Evolutionary conservation across 2,329 filamentous ascomycete species (phyloP).

Genomic region (Penicillium palitans): DNA sequence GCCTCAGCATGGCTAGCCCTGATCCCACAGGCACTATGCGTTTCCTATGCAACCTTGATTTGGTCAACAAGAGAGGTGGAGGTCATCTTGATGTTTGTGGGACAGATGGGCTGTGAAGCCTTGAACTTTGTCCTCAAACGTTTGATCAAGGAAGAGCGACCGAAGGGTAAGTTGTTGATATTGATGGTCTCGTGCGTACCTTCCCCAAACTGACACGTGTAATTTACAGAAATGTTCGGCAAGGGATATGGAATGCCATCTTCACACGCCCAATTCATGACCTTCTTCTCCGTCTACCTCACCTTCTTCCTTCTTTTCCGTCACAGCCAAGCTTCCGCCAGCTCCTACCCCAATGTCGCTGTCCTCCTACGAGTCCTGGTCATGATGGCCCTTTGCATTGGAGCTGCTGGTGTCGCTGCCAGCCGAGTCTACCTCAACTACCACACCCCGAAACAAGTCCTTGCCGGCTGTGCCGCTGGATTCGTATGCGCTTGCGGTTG

Average conservation of each 20-base stretch:
- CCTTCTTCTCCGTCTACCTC: slow-evolving; percentile 85
- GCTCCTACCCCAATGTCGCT: slow-evolving; percentile 44
- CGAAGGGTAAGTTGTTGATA: slow-evolving; percentile 60
- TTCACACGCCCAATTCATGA: slow-evolving; percentile 92
- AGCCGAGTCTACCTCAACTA: slow-evolving; percentile 91
- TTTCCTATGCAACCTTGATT: slow-evolving; percentile 86
- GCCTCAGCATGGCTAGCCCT: slow-evolving; percentile 92
- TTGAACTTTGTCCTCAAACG: slow-evolving; percentile 89
- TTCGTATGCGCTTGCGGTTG: slow-evolving; percentile 69
- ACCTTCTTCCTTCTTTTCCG: slow-evolving; percentile 80
- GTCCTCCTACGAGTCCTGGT: slow-evolving; percentile 59
- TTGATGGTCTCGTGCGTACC: neutral
- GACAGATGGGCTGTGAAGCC: slow-evolving; percentile 87
- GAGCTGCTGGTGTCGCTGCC: slow-evolving; percentile 70
- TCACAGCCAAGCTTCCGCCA: slow-evolving; percentile 60
- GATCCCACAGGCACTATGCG: slow-evolving; percentile 83
- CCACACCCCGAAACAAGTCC: slow-evolving; percentile 83
- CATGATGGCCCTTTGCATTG: slow-evolving; percentile 58
- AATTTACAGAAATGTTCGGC: slow-evolving; percentile 63
- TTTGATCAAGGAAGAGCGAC: slow-evolving; percentile 87
- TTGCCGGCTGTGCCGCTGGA: slow-evolving; percentile 75
- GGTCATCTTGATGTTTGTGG: slow-evolving; percentile 83
- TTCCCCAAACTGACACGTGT: slow-evolving; percentile 2
- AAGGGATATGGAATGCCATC: slow-evolving; percentile 98
- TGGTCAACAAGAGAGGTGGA: slow-evolving; percentile 91